Conservation (phyloP, 2,329 filamentous ascomycete species). For the Neofusicoccum laricinum region DNA sequence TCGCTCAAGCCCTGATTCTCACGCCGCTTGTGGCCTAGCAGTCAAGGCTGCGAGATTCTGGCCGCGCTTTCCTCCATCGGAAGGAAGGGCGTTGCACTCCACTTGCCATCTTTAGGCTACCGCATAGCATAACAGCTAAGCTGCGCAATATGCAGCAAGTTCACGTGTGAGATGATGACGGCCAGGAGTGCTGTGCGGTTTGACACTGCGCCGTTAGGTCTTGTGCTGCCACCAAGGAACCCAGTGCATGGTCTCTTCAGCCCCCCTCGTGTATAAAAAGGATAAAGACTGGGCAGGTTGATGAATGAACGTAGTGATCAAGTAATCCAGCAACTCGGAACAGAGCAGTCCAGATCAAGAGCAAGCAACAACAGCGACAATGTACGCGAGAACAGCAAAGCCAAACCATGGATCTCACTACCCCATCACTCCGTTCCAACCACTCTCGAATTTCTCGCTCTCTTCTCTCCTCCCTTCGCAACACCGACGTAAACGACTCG, state of each 20-base stretch:
- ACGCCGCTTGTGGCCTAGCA: conserved; percentile 9
- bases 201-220: not conserved
- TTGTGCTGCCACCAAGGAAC: not conserved
- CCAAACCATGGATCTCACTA: not conserved
- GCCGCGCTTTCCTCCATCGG: not conserved
- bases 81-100: conserved; percentile 15
- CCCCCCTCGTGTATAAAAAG: not conserved
- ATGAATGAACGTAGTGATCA: not conserved
- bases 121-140: not conserved
- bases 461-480: not conserved
- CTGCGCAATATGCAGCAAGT: not conserved
- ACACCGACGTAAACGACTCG: not conserved
- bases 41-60: not conserved
- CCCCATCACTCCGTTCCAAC: not conserved
- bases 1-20: not conserved
- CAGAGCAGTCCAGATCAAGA: not conserved
- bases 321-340: not conserved
- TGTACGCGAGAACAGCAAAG: not conserved
- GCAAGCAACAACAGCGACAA: not conserved
- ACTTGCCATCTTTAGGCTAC: conserved; percentile 1
- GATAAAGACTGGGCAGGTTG: not conserved
- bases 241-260: not conserved
- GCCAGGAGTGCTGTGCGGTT: not conserved
- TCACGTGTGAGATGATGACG: not conserved
- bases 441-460: not conserved